Conservation (phyloP, 768 basidiomycete species). For the Podaxis rugospora region DNA sequence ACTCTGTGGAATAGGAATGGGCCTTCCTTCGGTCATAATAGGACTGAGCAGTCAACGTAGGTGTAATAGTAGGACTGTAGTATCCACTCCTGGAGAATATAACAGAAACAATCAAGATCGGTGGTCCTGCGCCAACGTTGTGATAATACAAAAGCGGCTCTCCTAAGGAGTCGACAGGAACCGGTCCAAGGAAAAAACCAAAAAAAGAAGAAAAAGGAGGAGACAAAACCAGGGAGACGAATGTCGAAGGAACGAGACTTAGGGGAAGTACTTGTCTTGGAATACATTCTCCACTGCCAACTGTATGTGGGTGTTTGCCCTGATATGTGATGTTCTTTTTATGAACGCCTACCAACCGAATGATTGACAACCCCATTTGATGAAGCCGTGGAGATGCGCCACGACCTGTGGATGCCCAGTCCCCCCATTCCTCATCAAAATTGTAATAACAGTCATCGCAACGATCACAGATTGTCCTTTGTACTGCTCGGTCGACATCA, state of each 20-base stretch:
- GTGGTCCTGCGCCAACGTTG: conserved; percentile 39
- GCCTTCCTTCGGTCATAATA: conserved; percentile 16
- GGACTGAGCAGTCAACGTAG: background rate
- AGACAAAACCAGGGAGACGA: conserved; percentile 15
- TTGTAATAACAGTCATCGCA: background rate
- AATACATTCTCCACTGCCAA: background rate
- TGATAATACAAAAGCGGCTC: conserved; percentile 17
- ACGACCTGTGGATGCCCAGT: background rate
- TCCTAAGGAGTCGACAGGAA: conserved; percentile 25
- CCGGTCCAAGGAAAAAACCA: conserved; percentile 28
- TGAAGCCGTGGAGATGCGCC: conserved; percentile 3
- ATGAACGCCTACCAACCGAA: background rate
- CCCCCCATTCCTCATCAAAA: background rate
- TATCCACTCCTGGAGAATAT: conserved; percentile 14
- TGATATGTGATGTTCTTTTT: background rate
- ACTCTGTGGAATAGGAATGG: conserved; percentile 26
- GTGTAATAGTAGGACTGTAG: background rate
- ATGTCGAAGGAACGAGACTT: conserved; percentile 3
- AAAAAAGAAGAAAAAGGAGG: conserved; percentile 9
- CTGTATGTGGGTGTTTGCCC: conserved; percentile 8
- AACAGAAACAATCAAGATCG: conserved; percentile 15
- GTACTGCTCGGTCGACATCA: background rate
- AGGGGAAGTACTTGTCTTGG: background rate
- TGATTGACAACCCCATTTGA: conserved; percentile 3
- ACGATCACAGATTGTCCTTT: background rate